These are phyloP conservation scores for Diospyros kaki DNA, from an alignment of 148 eudicot species.

Conservation along the genomic window DNA sequence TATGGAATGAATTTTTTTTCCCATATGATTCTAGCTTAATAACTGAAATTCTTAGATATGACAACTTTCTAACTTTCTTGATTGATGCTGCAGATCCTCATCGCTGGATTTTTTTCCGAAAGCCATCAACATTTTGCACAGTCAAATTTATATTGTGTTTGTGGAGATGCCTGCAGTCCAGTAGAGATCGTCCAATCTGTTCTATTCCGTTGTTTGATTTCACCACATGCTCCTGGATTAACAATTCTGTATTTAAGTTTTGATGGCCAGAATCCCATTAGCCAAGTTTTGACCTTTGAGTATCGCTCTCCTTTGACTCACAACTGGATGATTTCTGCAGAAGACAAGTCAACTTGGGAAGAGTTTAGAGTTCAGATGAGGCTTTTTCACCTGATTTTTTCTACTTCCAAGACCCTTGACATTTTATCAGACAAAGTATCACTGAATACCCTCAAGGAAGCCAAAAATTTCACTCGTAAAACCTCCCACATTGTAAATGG, in stretches of 20 bases:
- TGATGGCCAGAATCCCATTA: slow-evolving; percentile 68
- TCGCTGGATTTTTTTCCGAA: slow-evolving; percentile 65
- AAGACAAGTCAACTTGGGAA: slow-evolving; percentile 50
- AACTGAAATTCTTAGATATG: background rate
- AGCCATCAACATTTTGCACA: slow-evolving; percentile 45
- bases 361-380: slow-evolving; percentile 65
- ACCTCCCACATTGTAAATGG: slow-evolving; percentile 48
- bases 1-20: background rate
- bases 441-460: slow-evolving; percentile 55
- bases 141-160: slow-evolving; percentile 52
- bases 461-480: slow-evolving; percentile 52
- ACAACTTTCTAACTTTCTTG: slow-evolving; percentile 8
- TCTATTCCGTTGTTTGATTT: slow-evolving; percentile 69
- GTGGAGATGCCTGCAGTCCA: slow-evolving; percentile 64
- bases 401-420: slow-evolving; percentile 63
- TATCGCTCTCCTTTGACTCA: slow-evolving; percentile 42
- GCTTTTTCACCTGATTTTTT: slow-evolving; percentile 77
- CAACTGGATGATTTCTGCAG: slow-evolving; percentile 15
- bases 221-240: slow-evolving; percentile 62
- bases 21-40: background rate
- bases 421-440: slow-evolving; percentile 48
- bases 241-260: slow-evolving; percentile 68
- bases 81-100: slow-evolving; percentile 60
- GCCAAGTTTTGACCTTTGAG: slow-evolving; percentile 70
- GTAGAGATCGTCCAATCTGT: slow-evolving; percentile 71